Evolutionary conservation across 1,284 basidiomycete genomes (phyloP), one percentile per base, ranked within the genome.

Genomic region (Heterobasidion occidentale): DNA sequence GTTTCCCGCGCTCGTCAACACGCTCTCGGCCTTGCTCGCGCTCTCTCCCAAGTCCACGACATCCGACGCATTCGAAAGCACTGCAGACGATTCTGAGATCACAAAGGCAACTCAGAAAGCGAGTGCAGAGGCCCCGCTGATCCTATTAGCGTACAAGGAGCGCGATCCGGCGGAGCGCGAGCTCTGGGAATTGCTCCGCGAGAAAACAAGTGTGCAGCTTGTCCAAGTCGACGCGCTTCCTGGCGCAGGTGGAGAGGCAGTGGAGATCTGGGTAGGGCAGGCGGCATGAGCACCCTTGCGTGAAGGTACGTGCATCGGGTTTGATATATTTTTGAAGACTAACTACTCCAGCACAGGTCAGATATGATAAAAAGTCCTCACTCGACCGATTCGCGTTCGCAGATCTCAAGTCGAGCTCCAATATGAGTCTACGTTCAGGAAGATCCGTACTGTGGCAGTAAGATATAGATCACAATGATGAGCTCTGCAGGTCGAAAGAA

Each of bases 101-200:
- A 15, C 9, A 17, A 45, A 8, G 46, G 6, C 27, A 27, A 4
- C 27, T 6, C 27, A 5, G 27, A 27, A 27, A 4, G 27, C 27
- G 27, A 27, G 6, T 6, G 27, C 27, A 27, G 27, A 27, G 46
- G 60, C 70, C 7, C 83, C 85, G 1, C 60, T 75, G 2, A 72
- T 93, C 3, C 61, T 94, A 4, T 67, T 94, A 44, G 90, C 88
- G 2, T 94, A 93, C 74, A 93, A 94, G 65, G 83, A 93, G 67
- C 82, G 91, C 36, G 86, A 94, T 65, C 64, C 73, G 0, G 80
- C 79, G 0, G 92, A 94, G 69, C 73, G 90, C 46, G 76, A 74
- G 2, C 70, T 94, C 27, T 94, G 91, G 90, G 70, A 72, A 7
- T 75, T 83, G 72, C 63, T 70, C 61, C 70, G 77, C n/a, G 63